phyloP scores from a whole-genome alignment of 192 early-diverging fungal species.

The Coemansia sp. region DNA sequence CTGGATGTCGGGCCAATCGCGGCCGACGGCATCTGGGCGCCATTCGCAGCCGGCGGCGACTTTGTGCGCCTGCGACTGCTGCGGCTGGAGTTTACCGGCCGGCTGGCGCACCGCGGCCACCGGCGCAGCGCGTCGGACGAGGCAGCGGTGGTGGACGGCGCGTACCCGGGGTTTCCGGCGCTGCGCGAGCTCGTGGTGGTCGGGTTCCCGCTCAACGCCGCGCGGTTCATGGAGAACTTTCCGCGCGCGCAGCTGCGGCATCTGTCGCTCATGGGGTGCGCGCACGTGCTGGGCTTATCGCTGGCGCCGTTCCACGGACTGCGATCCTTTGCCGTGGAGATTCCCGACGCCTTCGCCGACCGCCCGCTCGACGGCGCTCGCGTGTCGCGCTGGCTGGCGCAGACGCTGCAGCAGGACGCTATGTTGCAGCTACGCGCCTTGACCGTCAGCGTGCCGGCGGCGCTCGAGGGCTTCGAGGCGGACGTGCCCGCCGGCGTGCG shows the following conservation, averaged over 20 bases:
- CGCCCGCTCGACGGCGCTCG: conserved; percentile 9
- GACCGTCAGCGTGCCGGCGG: not conserved
- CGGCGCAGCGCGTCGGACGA: not conserved
- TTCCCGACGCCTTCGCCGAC: conserved; percentile 10
- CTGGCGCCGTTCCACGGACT: conserved; percentile 14
- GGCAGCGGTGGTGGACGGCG: not conserved
- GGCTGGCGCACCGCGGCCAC: not conserved
- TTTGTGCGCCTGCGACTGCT: conserved; percentile 25
- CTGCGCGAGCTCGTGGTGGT: conserved; percentile 19
- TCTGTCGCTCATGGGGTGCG: conserved; percentile 20
- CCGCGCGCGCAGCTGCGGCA: conserved; percentile 26
- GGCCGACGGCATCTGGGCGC: conserved; percentile 28
- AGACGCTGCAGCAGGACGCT: not conserved
- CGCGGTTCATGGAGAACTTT: conserved; percentile 33
- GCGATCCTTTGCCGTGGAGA: not conserved
- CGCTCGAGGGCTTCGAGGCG: conserved; percentile 2
- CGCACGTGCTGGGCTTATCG: conserved; percentile 9
- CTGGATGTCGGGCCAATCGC: conserved; percentile 37
- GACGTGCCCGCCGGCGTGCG: conserved; percentile 14
- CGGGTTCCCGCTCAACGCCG: conserved; percentile 26
- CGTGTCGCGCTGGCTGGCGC: conserved; percentile 13
- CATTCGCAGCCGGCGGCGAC: conserved; percentile 3
- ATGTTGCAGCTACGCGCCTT: not conserved
- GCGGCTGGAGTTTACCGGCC: conserved; percentile 17
- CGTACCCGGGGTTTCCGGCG: conserved; percentile 22